These are phyloP conservation scores for Hypoxylon fragiforme DNA, from an alignment of 495 filamentous ascomycete species.

Conservation along the genomic window DNA sequence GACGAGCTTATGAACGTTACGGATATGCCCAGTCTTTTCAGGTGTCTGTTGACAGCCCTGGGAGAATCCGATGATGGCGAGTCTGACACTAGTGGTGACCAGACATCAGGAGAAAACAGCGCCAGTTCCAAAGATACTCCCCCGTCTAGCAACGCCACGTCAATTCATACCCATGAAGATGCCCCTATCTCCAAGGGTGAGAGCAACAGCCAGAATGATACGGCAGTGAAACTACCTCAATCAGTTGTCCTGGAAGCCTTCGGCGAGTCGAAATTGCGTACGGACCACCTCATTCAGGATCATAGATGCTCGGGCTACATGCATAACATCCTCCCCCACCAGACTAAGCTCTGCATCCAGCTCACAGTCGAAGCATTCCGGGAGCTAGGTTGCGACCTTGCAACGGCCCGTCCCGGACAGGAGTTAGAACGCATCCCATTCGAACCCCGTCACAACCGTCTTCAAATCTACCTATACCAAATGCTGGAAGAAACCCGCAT, in stretches of 20 bases:
- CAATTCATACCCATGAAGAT: not conserved
- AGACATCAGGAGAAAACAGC: slow-evolving; percentile 2
- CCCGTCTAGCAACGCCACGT: slow-evolving; percentile 5
- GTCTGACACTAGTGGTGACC: not conserved
- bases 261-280: slow-evolving; percentile 4
- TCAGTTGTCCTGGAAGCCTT: slow-evolving; percentile 4
- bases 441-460: slow-evolving; percentile 37
- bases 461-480: slow-evolving; percentile 47
- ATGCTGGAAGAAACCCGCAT: slow-evolving; percentile 42
- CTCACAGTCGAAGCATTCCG: slow-evolving; percentile 52
- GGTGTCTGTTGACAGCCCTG: not conserved
- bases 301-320: slow-evolving; percentile 4
- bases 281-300: slow-evolving; percentile 7
- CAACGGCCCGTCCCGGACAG: slow-evolving; percentile 39
- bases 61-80: slow-evolving; percentile 3
- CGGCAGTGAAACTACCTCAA: not conserved
- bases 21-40: not conserved
- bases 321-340: not conserved
- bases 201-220: not conserved
- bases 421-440: slow-evolving; percentile 40
- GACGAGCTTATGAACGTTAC: slow-evolving; percentile 8
- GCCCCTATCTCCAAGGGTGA: not conserved
- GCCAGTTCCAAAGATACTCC: slow-evolving; percentile 3
- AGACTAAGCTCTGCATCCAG: slow-evolving; percentile 39
- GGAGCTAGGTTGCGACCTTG: slow-evolving; percentile 43